These are phyloP conservation scores for Acer negundo DNA, from an alignment of 345 rosid genomes.

Conservation along the genomic window DNA sequence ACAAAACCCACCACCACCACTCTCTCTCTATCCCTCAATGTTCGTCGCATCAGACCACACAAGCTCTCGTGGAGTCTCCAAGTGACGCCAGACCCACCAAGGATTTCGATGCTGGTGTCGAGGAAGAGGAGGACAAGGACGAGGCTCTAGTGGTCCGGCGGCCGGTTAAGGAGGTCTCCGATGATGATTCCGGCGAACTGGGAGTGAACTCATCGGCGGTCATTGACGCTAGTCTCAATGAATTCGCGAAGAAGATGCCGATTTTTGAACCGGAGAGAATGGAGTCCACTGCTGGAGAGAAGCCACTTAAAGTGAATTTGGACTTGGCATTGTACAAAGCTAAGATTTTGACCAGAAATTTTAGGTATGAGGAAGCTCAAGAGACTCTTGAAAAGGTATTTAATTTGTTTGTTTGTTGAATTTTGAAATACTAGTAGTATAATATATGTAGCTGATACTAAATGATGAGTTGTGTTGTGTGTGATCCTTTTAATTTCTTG, in stretches of 20 bases:
- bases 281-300: constrained; percentile 47
- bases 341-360: constrained; percentile 59
- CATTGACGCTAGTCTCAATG: constrained; percentile 59
- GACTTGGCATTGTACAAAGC: constrained; percentile 89
- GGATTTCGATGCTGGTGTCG: not conserved
- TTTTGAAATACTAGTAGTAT: constrained; percentile 1
- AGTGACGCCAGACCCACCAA: not conserved
- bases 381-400: constrained; percentile 73
- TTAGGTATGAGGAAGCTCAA: constrained; percentile 61
- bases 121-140: constrained; percentile 19
- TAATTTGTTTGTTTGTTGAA: not conserved
- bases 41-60: constrained; percentile 19
- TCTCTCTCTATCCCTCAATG: constrained; percentile 27
- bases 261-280: constrained; percentile 84
- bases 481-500: not conserved
- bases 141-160: constrained; percentile 61
- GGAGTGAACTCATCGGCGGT: constrained; percentile 37
- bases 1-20: constrained; percentile 26
- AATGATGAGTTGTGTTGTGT: not conserved
- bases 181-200: constrained; percentile 30
- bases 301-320: constrained; percentile 71
- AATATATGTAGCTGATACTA: not conserved
- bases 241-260: constrained; percentile 84
- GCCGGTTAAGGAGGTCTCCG: constrained; percentile 60
- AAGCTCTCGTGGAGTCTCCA: not conserved